Evolutionary conservation across 2,329 filamentous ascomycete genomes (phyloP), one percentile per base, ranked within the genome.

Genomic region (Rhytidhysteron rufulum): DNA sequence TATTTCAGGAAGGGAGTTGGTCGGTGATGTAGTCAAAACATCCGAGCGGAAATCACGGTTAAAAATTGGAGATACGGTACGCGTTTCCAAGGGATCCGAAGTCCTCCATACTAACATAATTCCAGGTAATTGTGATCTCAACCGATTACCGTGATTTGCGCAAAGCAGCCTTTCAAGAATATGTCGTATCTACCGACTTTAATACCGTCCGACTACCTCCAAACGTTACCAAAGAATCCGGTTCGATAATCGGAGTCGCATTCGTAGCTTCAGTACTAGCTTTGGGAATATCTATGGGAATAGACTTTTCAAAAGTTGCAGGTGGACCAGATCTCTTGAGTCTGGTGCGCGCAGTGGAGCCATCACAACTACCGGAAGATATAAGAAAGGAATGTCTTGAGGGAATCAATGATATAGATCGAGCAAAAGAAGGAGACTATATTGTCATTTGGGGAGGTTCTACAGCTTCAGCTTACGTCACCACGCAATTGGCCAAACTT

Each of bases 361-460:
- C 66, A 0, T 66, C 75, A 0, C 49, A 57, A 0, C 66, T 88
- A 2, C 77, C 85, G 0, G 48, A 64, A 3, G 85, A 89, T 53
- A 77, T 88, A 5, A 64, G 73, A 2, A 57, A 71, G 4, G 85
- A 88, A 56, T 83, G 80, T 41, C 71, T 85, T n/a, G 58, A 71
- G 0, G 72, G 74, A 1, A 78, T 84, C 5, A 48, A 57, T 0
- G 54, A 66, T 1, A 52, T 59, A 0, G 81, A 86, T 46, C 68
- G 80, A 7, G 75, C 80, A 1, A 68, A 69, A 31, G 50, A 63
- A 0, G 83, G 82, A 0, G 85, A 89, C 44, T 88, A 83, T 78
- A 65, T 89, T 29, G 80, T 79, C 2, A 78, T 89, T 34, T 89
- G 85, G 85, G 85, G 85, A 41, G 85, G 60, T 6, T 87, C 83